Evolutionary conservation across 768 basidiomycete genomes (phyloP).

Genomic region (Daedaleopsis nitida): DNA sequence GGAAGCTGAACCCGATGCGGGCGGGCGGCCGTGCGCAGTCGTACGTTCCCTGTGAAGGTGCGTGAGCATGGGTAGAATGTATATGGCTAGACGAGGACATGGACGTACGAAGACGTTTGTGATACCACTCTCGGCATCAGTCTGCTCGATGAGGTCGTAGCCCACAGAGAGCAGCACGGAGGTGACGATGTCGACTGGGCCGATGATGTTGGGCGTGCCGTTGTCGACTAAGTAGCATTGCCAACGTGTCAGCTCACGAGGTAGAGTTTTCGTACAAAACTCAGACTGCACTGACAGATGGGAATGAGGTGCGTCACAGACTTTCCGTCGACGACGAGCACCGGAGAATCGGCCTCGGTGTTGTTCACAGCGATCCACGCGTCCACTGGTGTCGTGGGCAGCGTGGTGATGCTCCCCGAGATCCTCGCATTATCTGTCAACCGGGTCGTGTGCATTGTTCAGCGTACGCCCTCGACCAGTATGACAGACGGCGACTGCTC

Average conservation of each 20-base stretch:
- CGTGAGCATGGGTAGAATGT: not conserved
- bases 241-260: not conserved
- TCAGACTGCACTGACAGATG: conserved; percentile 1
- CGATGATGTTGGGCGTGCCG: conserved; percentile 17
- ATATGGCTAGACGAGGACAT: too few relatives aligned
- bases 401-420: conserved; percentile 3
- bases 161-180: conserved; percentile 5
- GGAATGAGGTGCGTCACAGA: conserved; percentile 11
- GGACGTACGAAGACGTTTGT: conserved; percentile 9
- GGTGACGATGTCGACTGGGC: conserved; percentile 6
- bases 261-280: not conserved
- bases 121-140: not conserved
- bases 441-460: not conserved
- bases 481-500: not conserved
- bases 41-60: conserved; percentile 16
- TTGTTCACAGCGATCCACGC: conserved; percentile 8
- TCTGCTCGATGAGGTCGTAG: conserved; percentile 17
- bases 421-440: conserved; percentile 9
- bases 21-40: conserved; percentile 16
- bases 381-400: conserved; percentile 7
- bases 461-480: too few relatives aligned
- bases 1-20: conserved; percentile 20
- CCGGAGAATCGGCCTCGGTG: conserved; percentile 5
- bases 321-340: conserved; percentile 12
- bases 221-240: conserved; percentile 7